phyloP scores from a whole-genome alignment of 176 grass and related monocot genomes.

The Hyparrhenia diplandra region DNA sequence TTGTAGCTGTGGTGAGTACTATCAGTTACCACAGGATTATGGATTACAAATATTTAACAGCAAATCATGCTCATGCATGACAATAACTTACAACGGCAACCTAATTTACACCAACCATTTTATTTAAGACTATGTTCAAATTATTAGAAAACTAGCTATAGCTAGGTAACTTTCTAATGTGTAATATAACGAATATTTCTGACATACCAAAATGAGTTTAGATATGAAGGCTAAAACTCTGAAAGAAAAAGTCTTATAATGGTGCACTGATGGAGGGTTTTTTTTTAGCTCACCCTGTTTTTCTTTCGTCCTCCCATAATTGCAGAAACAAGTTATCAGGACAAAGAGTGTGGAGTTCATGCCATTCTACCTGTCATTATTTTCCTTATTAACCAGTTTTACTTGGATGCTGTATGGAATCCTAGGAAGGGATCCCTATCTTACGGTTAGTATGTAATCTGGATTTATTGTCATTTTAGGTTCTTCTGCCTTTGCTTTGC shows the following conservation, averaged over 20 bases:
- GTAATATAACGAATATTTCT: not conserved
- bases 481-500: not conserved
- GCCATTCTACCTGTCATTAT: conserved; percentile 81
- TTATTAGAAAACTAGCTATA: not conserved
- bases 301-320: not conserved
- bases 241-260: not conserved
- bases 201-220: not conserved
- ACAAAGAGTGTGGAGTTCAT: conserved; percentile 87
- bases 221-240: not conserved
- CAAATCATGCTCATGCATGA: not conserved
- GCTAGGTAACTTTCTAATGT: not conserved
- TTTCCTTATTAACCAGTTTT: conserved; percentile 58
- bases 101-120: not conserved
- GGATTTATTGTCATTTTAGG: not conserved
- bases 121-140: not conserved
- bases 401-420: conserved; percentile 65
- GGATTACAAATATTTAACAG: not conserved
- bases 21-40: not conserved
- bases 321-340: conserved; percentile 55
- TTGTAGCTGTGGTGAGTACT: conserved; percentile 54
- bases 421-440: conserved; percentile 58
- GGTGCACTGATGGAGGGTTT: not conserved
- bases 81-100: not conserved
- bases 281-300: not conserved
- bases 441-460: conserved; percentile 40